phyloP scores from a whole-genome alignment of 495 filamentous ascomycete genomes.

The Penicillium diatomitis region DNA sequence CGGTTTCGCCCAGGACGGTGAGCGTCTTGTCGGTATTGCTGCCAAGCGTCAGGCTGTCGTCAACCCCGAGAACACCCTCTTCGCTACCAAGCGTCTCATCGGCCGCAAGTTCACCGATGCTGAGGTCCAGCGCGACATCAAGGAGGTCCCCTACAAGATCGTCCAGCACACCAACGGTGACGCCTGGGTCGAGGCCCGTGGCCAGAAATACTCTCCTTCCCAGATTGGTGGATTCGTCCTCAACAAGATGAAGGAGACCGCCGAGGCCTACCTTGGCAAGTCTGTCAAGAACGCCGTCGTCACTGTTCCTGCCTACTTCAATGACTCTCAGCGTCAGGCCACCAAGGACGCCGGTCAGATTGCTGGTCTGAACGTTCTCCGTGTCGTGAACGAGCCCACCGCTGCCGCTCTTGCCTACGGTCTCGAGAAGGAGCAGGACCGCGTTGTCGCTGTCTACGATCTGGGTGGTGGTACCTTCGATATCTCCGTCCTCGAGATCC shows the following conservation, averaged over 20 bases:
- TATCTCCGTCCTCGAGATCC: constrained; percentile 95
- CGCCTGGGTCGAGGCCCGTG: constrained; percentile 93
- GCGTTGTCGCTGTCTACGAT: constrained; percentile 93
- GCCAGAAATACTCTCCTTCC: constrained; percentile 95
- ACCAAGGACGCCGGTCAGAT: constrained; percentile 98
- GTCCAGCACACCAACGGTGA: constrained; percentile 97
- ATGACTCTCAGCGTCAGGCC: constrained; percentile 94
- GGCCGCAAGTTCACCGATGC: constrained; percentile 94
- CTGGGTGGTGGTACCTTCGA: constrained; percentile 98
- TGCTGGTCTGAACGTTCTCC: constrained; percentile 87
- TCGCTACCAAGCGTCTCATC: constrained; percentile 99
- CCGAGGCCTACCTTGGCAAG: constrained; percentile 83
- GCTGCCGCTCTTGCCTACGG: constrained; percentile 93
- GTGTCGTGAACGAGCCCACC: constrained; percentile 95
- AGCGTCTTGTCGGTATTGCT: constrained; percentile 94
- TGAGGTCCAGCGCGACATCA: constrained; percentile 96
- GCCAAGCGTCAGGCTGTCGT: constrained; percentile 99
- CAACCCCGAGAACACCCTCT: constrained; percentile 98
- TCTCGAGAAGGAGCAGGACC: constrained; percentile 86
- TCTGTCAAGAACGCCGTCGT: constrained; percentile 90
- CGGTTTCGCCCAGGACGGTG: constrained; percentile 92
- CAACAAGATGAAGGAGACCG: constrained; percentile 98
- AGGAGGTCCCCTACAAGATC: constrained; percentile 99
- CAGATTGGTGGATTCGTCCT: constrained; percentile 97
- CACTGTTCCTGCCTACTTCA: constrained; percentile 96